Evolutionary conservation across 1,284 basidiomycete species (phyloP), one percentile per base, ranked within the genome.

Genomic region (Ceratobasidium theobromae): DNA sequence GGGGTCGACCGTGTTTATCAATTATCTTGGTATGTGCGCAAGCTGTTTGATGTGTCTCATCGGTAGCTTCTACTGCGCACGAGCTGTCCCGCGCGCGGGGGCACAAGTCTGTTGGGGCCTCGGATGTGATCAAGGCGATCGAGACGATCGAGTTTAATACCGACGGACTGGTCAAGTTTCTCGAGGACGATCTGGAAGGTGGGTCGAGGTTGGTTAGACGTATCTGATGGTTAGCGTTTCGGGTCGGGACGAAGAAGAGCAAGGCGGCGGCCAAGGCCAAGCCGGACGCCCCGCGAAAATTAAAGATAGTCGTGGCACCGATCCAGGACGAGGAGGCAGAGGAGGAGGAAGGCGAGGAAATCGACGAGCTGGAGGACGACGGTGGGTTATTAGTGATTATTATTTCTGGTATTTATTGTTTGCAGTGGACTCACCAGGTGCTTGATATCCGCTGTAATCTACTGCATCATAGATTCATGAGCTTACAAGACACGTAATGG

Each of bases 1-100:
- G 73, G 86, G 88, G 23, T 92, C 93, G 1, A 94, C 92, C 0
- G 87, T 95, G 25, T 96, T 95, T 75, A 93, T 97, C 72, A 93
- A 90, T 75, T 95, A 93, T 72, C 79, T 96, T 3, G 86, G 92
- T 93, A 71, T 68, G 88, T 78, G 32, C 54, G 35, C 6, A n/a
- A 45, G 27, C 35, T 32, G 40, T 38, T 23, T 25, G 4, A 53
- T 5, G 53, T n/a, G 6, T 23, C 33, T 12, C 8, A 41, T 6
- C 6, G 21, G 43, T 41, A 16, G 68, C 66, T 33, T 33, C 68
- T 8, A 93, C 91, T 2, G 89, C 93, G 0, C 93, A 95, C 72
- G 93, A 95, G 71, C 85, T 91, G n/a, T 91, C 93, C 0, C 77
- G 82, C 16, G 85, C 85, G 4, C 89, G 93, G 69, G 88, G 91